phyloP scores from a whole-genome alignment of 306 rosid genomes.

The Cucurbita argyrosperma region DNA sequence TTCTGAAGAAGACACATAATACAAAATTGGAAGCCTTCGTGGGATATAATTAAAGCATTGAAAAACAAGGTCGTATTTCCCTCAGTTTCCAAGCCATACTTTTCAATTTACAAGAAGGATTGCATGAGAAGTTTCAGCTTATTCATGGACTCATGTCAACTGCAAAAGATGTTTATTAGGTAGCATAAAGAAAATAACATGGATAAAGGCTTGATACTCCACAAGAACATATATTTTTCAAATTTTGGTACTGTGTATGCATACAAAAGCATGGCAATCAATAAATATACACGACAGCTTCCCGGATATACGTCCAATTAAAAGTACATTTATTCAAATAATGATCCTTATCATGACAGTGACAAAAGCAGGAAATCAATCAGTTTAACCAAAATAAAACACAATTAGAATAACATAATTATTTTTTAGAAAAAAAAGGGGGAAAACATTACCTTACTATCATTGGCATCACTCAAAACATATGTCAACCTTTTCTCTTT shows the following conservation, averaged over 20 bases:
- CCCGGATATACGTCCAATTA: not conserved
- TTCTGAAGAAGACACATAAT: not conserved
- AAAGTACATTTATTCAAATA: not conserved
- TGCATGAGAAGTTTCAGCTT: not conserved
- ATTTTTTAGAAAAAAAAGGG: not conserved
- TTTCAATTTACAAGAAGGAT: not conserved
- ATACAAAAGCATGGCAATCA: not conserved
- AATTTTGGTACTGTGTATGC: not conserved
- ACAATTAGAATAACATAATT: not conserved
- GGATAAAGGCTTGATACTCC: not conserved
- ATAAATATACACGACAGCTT: not conserved
- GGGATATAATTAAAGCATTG: not conserved
- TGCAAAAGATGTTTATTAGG: not conserved
- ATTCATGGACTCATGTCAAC: not conserved
- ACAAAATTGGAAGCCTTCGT: not conserved
- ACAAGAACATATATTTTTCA: not conserved
- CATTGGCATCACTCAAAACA: constrained; percentile 69
- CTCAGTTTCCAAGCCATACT: not conserved
- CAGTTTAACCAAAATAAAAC: not conserved
- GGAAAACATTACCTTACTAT: constrained; percentile 44
- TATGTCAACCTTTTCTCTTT: constrained; percentile 91
- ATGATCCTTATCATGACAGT: not conserved
- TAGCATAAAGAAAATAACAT: not conserved
- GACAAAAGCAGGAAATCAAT: not conserved
- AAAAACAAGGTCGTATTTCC: not conserved